Evolutionary conservation across 352 stramenopile species (phyloP), one percentile per base, ranked within the genome.

Genomic region (Phytophthora meadii): DNA sequence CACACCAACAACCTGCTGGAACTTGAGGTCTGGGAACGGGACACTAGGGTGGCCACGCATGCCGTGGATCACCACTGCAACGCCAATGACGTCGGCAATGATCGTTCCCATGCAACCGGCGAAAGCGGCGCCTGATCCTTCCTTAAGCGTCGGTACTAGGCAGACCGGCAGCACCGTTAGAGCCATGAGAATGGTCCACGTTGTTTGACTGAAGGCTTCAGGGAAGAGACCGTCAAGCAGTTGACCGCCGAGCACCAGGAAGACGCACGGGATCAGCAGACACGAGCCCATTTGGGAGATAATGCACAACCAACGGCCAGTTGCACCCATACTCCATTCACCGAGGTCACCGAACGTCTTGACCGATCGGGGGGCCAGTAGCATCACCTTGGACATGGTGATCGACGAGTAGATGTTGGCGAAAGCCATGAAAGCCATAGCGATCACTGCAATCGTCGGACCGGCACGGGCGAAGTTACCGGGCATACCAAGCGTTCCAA

Each of bases 331-430:
- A 46, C 54, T 66, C 66, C 75, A 91, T 42, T 89, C 76, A 27
- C 82, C 83, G 32, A 91, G 71, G 39, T 91, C 82, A 7, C 80
- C 72, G 45, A 79, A 89, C 5, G 82, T 89, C 30, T 73, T 76
- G n/a, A 91, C 79, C 2, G 67, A 72, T 28, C 64, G 65, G 5
- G 82, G 82, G 17, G 82, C 82, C 4, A 77, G 60, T 17, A 91
- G 65, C 60, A 91, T 76, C 17, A 84, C 71, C 61, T 88, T 88
- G 62, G 76, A 86, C 65, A 72, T 76, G 1, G 71, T 53, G 40
- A 90, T 74, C 7, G 79, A 83, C 17, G 82, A 77, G 53, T 89
- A 90, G 53, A 88, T 72, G 64, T 90, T 90, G 68, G 79, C 78
- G 39, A 83, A 77, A 0, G 77, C 79, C 82, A 90, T 90, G 68